A percentile compares a stretch with the other conserved stretches of the same genome.
phyloP scores from a whole-genome alignment of 306 rosid genomes.

The Trifolium repens region DNA sequence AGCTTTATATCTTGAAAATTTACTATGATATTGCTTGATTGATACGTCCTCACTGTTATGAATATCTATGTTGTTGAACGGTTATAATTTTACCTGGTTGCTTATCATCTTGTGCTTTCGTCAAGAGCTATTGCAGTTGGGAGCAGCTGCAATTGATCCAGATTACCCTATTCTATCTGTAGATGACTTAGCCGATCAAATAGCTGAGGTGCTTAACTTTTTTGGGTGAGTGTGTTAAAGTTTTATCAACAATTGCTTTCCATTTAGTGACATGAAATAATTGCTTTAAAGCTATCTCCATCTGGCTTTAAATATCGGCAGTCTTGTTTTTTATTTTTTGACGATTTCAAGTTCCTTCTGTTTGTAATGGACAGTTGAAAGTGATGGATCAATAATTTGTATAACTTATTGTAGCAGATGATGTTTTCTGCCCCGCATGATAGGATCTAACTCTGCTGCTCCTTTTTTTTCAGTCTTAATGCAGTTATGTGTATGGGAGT shows the following conservation, averaged over 20 bases:
- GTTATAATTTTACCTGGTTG: conserved; percentile 44
- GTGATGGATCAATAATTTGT: conserved; percentile 30
- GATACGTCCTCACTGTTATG: conserved; percentile 9
- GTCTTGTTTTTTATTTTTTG: conserved; percentile 19
- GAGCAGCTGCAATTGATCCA: conserved; percentile 73
- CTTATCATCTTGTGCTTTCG: conserved; percentile 62
- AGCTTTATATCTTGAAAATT: conserved; percentile 45
- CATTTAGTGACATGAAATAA: conserved; percentile 18
- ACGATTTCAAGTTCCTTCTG: conserved; percentile 21
- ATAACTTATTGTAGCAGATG: conserved; percentile 26
- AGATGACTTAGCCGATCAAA: conserved; percentile 96
- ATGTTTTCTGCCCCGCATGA: conserved; percentile 2
- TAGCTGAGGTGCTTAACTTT: conserved; percentile 86
- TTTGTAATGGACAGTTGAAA: conserved; percentile 29
- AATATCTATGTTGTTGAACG: conserved; percentile 30
- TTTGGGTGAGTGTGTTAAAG: conserved; percentile 70
- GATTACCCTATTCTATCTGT: conserved; percentile 71
- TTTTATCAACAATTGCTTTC: conserved; percentile 27
- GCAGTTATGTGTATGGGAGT: conserved; percentile 99
- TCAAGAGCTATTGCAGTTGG: conserved; percentile 87
- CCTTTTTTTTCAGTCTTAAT: conserved; percentile 61
- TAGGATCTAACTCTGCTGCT: conserved; percentile 45
- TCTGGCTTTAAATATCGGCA: conserved; percentile 15
- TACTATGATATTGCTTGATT: conserved; percentile 33
- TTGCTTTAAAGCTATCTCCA: conserved; percentile 7